Evolutionary conservation across 345 rosid species (phyloP).

Genomic region (Alliaria petiolata): DNA sequence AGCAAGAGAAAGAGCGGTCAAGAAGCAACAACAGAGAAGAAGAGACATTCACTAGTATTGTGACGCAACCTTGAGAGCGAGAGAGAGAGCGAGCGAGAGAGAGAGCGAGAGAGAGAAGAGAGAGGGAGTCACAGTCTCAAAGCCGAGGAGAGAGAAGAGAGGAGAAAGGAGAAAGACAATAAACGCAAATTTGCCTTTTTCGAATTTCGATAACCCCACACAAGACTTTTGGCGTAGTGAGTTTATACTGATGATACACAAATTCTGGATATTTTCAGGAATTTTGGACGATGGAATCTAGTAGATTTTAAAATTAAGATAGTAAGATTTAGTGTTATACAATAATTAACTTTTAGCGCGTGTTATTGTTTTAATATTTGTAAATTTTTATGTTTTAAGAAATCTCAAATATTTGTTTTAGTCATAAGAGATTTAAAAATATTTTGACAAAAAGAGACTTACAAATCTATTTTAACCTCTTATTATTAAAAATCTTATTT

Average conservation of each 20-base stretch:
- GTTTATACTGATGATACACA: slow-evolving; percentile 19
- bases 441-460: no score
- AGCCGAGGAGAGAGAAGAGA: slow-evolving; percentile 8
- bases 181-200: slow-evolving; percentile 8
- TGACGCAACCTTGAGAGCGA: slow-evolving; percentile 20
- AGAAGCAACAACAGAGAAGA: slow-evolving; percentile 30
- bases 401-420: neutral
- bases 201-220: slow-evolving; percentile 8
- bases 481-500: no score
- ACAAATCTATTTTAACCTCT: no score
- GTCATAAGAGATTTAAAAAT: neutral
- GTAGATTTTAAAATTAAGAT: neutral
- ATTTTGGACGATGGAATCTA: neutral
- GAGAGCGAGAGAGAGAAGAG: neutral
- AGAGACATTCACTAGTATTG: slow-evolving; percentile 24
- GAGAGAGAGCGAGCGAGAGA: neutral
- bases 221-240: slow-evolving; percentile 22
- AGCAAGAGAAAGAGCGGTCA: slow-evolving; percentile 32
- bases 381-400: neutral
- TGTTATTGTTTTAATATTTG: no score
- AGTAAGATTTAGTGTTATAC: neutral
- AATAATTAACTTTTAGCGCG: neutral
- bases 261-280: neutral
- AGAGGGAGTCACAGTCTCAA: neutral
- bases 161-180: neutral